Conservation (phyloP, 495 filamentous ascomycete species). For the Penicillium bovifimosum region DNA sequence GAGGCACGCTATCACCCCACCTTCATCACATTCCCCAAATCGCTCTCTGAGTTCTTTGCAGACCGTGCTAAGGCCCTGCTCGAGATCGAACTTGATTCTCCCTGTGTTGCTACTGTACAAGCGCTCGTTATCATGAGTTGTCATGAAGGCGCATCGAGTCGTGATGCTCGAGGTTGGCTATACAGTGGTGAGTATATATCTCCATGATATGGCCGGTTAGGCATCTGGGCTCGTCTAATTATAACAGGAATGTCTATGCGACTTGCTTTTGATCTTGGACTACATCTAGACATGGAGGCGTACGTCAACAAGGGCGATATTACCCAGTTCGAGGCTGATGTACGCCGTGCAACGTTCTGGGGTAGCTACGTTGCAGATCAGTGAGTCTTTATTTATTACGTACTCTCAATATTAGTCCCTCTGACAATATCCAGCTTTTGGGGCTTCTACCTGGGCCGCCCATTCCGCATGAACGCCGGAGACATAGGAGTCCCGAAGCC, state of each 20-base stretch:
- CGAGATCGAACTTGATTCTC: conserved; percentile 46
- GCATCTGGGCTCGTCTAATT: conserved; percentile 3
- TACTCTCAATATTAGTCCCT: background rate
- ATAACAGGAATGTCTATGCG: conserved; percentile 45
- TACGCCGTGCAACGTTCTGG: conserved; percentile 45
- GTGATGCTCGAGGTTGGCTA: conserved; percentile 48
- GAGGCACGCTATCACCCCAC: conserved; percentile 44
- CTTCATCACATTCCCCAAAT: conserved; percentile 44
- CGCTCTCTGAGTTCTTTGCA: conserved; percentile 45
- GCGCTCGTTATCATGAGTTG: conserved; percentile 45
- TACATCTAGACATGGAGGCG: conserved; percentile 44
- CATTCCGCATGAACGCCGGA: conserved; percentile 43
- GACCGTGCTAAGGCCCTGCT: conserved; percentile 45
- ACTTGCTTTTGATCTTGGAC: conserved; percentile 44
- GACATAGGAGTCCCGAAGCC: conserved; percentile 43
- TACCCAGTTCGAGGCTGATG: conserved; percentile 38
- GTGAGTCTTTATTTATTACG: conserved; percentile 22
- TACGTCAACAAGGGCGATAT: conserved; percentile 43
- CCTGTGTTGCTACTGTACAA: conserved; percentile 47
- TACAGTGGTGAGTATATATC: conserved; percentile 36
- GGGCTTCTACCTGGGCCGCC: conserved; percentile 45
- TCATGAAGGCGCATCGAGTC: conserved; percentile 42
- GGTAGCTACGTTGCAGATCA: conserved; percentile 47
- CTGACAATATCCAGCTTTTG: conserved; percentile 31
- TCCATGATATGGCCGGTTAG: background rate